Base-by-base conservation (phyloP, 1,284 basidiomycete species). In the Trametes pubescens region DNA sequence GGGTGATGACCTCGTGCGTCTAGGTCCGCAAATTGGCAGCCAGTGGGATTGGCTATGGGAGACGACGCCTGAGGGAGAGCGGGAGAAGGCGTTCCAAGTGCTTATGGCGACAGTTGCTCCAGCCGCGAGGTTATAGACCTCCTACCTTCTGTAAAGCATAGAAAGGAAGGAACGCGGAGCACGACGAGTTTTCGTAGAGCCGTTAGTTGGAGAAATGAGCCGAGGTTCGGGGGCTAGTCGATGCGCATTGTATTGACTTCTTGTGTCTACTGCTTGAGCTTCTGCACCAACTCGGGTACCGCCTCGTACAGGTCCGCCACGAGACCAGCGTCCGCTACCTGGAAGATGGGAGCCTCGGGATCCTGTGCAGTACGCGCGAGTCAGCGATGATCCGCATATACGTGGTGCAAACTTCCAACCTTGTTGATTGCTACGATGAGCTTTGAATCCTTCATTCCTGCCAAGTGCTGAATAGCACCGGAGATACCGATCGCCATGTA, bases 401-500 rank as follows among this genome's bases (percentile, higher is more conserved):
- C n/a, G n/a, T n/a, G n/a, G 37, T 52, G 22, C 51, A 37, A 11
- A 1, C 59, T 53, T 13, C 75, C 57, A 61, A 89, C 95, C 87
- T 99, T 99, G 84, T 99, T 99, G 71, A 99, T 89, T 8, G 98
- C 97, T 32, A 98, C 96, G 70, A 99, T 99, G 72, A 98, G 84
- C 82, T 99, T 99, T 21, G 94, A 96, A 78, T 99, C 98, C 79
- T 99, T 99, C 98, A 99, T 99, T 35, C 98, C 98, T 32, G 98
- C 98, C 66, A 99, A 83, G 82, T 99, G 98, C 80, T 99, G 98
- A 73, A 99, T 99, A 24, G 96, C 98, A 49, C 98, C 98, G 34
- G 95, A 98, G 73, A 99, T 99, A 66, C 98, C 98, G 54, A 99
- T 79, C 16, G 98, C 98, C 75, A 99, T 86, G 80, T 99, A 99